Conservation (phyloP, 768 basidiomycete genomes). For the Russula olivacea region DNA sequence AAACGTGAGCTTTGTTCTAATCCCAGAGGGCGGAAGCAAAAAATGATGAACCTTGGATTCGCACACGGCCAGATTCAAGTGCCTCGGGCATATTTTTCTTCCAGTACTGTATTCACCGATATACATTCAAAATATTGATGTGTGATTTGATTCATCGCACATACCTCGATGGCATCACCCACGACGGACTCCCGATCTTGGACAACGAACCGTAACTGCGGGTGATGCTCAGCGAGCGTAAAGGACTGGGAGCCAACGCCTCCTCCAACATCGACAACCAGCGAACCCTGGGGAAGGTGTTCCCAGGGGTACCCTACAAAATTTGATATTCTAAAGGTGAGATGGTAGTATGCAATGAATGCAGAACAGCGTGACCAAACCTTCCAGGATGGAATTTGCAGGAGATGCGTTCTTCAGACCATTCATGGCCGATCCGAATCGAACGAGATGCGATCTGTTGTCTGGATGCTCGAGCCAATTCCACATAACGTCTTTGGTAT, state of each 20-base stretch:
- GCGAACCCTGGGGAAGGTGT: constrained; percentile 3
- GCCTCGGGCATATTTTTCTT: neutral
- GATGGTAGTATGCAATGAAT: neutral
- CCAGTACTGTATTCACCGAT: neutral
- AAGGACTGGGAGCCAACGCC: constrained; percentile 2
- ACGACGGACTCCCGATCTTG: constrained; percentile 10
- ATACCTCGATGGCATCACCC: constrained; percentile 4
- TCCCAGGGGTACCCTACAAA: constrained; percentile 8
- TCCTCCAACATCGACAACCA: constrained; percentile 18
- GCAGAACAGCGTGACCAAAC: neutral
- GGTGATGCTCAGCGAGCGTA: neutral
- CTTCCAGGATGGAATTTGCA: neutral
- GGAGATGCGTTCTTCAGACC: constrained; percentile 1
- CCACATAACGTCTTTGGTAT: neutral
- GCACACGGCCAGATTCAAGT: constrained; percentile 1
- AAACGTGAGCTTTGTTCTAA: neutral
- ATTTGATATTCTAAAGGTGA: neutral
- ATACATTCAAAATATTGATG: too few relatives aligned
- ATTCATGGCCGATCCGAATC: constrained; percentile 10
- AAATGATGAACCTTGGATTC: neutral
- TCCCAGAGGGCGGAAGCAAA: neutral
- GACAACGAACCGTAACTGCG: constrained; percentile 10
- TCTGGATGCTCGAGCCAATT: constrained; percentile 3
- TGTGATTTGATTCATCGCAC: neutral
- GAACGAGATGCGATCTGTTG: neutral